Conservation (phyloP, 371 early-diverging fungal genomes). For the Conidiobolus coronatus region DNA sequence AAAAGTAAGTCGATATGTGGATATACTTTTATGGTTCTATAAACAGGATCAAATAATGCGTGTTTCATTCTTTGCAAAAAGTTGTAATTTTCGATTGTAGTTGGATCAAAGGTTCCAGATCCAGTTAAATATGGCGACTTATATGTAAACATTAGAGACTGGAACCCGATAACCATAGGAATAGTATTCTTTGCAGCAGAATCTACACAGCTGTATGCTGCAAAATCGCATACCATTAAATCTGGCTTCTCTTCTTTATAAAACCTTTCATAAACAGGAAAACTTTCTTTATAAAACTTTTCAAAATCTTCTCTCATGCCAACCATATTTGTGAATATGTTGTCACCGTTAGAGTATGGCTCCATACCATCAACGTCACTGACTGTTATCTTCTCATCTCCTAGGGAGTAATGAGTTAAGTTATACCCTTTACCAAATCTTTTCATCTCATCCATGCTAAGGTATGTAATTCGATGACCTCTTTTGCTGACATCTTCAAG, state of each 20-base stretch:
- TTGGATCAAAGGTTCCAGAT: neutral
- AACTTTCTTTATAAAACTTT: neutral
- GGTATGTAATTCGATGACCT: constrained; percentile 9
- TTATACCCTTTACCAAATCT: too few relatives aligned
- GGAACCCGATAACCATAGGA: neutral
- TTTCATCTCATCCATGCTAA: constrained; percentile 1
- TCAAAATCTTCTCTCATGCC: too few relatives aligned
- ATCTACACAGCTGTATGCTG: neutral
- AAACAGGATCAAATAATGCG: neutral
- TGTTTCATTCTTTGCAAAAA: neutral
- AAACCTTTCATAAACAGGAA: neutral
- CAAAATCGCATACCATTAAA: neutral
- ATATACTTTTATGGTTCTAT: neutral
- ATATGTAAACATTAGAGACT: neutral
- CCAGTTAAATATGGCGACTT: neutral
- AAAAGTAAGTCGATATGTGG: neutral
- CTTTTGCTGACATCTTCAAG: constrained; percentile 6
- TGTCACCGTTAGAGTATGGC: too few relatives aligned
- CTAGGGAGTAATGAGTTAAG: too few relatives aligned
- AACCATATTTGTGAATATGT: too few relatives aligned
- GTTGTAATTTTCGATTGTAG: neutral
- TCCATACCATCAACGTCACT: too few relatives aligned
- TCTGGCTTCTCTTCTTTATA: constrained; percentile 1
- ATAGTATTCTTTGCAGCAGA: constrained; percentile 4
- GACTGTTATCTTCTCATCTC: too few relatives aligned